phyloP scores from a whole-genome alignment of 2,329 filamentous ascomycete genomes.

The Tolypocladium inflatum region DNA sequence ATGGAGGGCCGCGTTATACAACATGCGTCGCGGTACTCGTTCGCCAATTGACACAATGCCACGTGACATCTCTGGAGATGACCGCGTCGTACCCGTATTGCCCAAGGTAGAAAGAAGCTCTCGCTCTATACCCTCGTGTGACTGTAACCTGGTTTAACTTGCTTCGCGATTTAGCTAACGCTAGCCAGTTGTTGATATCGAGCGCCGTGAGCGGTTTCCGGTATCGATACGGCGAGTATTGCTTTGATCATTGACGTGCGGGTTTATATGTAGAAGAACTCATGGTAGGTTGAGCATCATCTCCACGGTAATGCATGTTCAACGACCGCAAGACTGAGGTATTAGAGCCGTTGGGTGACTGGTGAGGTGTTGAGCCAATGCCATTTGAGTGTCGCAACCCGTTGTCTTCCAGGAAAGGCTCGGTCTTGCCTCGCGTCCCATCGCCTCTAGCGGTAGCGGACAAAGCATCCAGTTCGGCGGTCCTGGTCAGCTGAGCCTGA shows the following conservation, averaged over 20 bases:
- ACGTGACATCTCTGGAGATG: too few species aligned
- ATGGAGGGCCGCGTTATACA: not conserved
- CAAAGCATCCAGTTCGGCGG: conserved; percentile 82
- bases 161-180: not conserved
- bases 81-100: not conserved
- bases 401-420: conserved; percentile 29
- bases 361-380: not conserved
- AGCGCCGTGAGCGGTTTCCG: not conserved
- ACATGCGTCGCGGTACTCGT: not conserved
- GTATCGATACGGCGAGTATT: not conserved
- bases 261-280: not conserved
- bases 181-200: not conserved
- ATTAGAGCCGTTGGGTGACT: not conserved
- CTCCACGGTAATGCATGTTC: not conserved
- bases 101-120: not conserved
- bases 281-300: too few species aligned
- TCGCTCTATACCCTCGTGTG: not conserved
- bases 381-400: conserved; percentile 17
- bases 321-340: not conserved
- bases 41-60: not conserved
- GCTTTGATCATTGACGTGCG: not conserved
- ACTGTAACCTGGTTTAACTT: not conserved
- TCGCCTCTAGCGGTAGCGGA: conserved; percentile 84
- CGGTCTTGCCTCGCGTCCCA: conserved; percentile 40
- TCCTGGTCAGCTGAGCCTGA: conserved; percentile 66